phyloP scores from a whole-genome alignment of 2,329 filamentous ascomycete genomes.

The Myriosclerotinia curreyana region DNA sequence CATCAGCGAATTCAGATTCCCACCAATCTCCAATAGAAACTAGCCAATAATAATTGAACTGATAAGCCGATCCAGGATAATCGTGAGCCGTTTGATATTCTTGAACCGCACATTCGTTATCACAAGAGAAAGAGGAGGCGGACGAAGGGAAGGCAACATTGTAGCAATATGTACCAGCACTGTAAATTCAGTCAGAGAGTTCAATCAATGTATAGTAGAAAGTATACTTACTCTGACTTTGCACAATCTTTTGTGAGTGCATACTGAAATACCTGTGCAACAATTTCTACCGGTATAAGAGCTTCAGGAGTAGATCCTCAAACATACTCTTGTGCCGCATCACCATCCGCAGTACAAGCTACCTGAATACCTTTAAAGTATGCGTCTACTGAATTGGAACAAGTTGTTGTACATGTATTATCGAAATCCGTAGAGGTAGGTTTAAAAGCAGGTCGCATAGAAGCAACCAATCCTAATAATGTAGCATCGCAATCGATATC shows the following conservation, averaged over 20 bases:
- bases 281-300: conserved; percentile 27
- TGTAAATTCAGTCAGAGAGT: background rate
- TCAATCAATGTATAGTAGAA: background rate
- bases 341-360: conserved; percentile 34
- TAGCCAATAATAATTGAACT: conserved; percentile 34
- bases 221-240: conserved; percentile 23
- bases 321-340: conserved; percentile 31
- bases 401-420: conserved; percentile 35
- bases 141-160: background rate
- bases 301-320: conserved; percentile 28
- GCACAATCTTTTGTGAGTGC: conserved; percentile 4
- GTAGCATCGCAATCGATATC: conserved; percentile 38
- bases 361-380: conserved; percentile 35
- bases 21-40: conserved; percentile 32
- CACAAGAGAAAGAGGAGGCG: conserved; percentile 30
- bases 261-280: conserved; percentile 23
- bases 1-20: conserved; percentile 33
- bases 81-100: conserved; percentile 38
- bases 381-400: conserved; percentile 33
- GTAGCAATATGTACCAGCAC: background rate
- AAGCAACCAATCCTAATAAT: conserved; percentile 37
- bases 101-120: conserved; percentile 34
- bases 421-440: conserved; percentile 32
- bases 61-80: conserved; percentile 34
- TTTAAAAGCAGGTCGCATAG: conserved; percentile 36